Base-by-base conservation (phyloP, 179 eudicot species). In the Beta corolliflora region DNA sequence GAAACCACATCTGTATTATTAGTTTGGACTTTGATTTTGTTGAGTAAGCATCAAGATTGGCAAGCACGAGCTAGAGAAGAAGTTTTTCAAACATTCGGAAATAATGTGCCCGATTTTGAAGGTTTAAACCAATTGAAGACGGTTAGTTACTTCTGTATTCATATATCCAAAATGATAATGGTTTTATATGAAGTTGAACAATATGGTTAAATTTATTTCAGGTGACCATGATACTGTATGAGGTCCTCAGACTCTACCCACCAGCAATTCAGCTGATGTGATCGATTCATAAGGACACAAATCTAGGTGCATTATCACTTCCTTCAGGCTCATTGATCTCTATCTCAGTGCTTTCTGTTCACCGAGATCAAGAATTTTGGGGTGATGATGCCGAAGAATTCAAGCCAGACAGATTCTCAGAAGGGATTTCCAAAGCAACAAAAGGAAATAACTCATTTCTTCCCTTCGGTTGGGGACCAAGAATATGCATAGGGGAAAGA, bases 221-320 rank as follows among this genome's bases (percentile, higher is more conserved):
- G 88, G 79, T 83, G 46, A 83, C 79, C 23, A 87, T 85, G 83
- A 82, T 87, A 46, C 21, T 87, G 9, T 46, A 81, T 53, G 85
- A 85, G 83, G 88, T 83, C 25, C 75, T 85, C 21, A 81, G 88
- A 67, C 6, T 87, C 23, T 81, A 85, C 58, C 77, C 84, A 53
- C 88, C 89, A 2, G 78, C 48, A 71, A 54, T 77, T 23, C 45
- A 23, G 19, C 52, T 80, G 12, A 56, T 31, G 21, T 66, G 86
- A 76, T 63, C 69, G 74, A 9, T 80, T 8, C 21, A 19, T 25
- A 80, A 84, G 46, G 83, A 80, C 48, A 80, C 81, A 64, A 76
- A 84, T 63, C 60, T 84, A 41, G 86, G 83, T 44, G 81, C 46
- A 4, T 5, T 80, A 19, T 71, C 78, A 23, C 78, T 84, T 71